Evolutionary conservation across 2,329 filamentous ascomycete genomes (phyloP).

Genomic region (Mariannaea elegans): DNA sequence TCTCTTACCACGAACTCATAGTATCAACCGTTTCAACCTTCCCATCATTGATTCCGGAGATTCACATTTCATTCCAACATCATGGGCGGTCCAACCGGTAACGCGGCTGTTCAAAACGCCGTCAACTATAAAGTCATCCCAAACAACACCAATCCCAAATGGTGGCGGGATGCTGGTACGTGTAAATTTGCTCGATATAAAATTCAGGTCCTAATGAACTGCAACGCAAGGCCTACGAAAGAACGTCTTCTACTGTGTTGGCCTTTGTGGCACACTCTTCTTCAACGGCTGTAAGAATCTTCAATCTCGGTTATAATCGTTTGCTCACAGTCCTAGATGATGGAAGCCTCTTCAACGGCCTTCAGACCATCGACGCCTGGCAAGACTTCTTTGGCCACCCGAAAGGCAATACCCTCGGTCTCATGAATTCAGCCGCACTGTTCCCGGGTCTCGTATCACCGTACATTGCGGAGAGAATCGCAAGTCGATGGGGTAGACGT

Average conservation of each 20-base stretch:
- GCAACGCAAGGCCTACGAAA: not conserved
- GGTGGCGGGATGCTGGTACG: constrained; percentile 1
- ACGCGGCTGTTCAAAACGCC: not conserved
- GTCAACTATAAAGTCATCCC: constrained; percentile 4
- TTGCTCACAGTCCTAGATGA: not conserved
- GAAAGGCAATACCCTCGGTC: not conserved
- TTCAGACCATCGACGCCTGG: constrained; percentile 1
- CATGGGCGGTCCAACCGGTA: not conserved
- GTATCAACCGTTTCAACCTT: not conserved
- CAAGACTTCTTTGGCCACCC: constrained; percentile 4
- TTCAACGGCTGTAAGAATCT: not conserved
- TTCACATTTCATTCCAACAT: not conserved
- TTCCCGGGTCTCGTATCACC: not conserved
- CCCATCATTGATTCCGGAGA: not conserved
- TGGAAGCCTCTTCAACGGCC: not conserved
- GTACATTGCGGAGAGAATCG: not conserved
- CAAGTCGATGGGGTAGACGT: not conserved
- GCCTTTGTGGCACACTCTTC: not conserved
- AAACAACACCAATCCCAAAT: not conserved
- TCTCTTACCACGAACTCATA: not conserved
- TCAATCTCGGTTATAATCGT: too few relatives aligned
- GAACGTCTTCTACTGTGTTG: constrained; percentile 3
- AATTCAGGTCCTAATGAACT: not conserved
- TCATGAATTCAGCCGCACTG: not conserved
- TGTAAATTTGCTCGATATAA: not conserved